Evolutionary conservation across 2,329 filamentous ascomycete genomes (phyloP), one percentile per base, ranked within the genome.

Genomic region (Neurospora sp.): DNA sequence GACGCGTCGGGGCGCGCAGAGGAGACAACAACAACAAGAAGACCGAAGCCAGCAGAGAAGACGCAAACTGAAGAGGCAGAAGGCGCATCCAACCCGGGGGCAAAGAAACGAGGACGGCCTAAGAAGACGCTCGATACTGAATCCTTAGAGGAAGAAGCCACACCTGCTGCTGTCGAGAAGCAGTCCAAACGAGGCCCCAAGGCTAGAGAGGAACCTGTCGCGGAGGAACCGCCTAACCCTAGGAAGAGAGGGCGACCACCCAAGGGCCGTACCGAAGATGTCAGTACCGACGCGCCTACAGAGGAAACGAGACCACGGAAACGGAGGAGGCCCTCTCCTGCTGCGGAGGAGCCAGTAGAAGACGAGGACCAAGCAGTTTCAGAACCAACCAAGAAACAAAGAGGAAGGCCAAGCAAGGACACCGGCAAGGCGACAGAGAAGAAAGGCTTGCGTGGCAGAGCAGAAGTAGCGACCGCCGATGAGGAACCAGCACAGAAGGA

Each of bases 1-100:
- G 73, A 68, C 77, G 76, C 75, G 75, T 74, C 76, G 17, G 66
- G 38, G 28, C 72, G 68, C 68, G 66, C 38, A 40, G 9, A 28
- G 4, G 39, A 58, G 38, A 43, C 70, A 68, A 39, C 66, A 67
- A 38, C 23, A 67, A 38, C 23, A 46, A 15, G 39, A 58, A 38
- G 13, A 40, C 33, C 46, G 36, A 19, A 66, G 40, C 36, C 36
- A 58, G 3, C 38, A 66, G 39, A 43, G 17, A 3, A 40, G 13
- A 62, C 66, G 17, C n/a, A 52, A 28, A 15, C n/a, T 5, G 39
- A 17, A 10, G 66, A 43, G 15, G 10, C 40, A n/a, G 52, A 43
- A 28, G 28, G 15, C 17, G 17, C 39, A 66, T 15, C 46, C 46
- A 28, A 52, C 6, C 2, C 43, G 11, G 46, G 38, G 17, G 38